Percentiles rank a stretch among this genome's conserved stretches.
These are phyloP conservation scores for Pelagophyceae sp. DNA, from an alignment of 352 stramenopile genomes.

Conservation along the genomic window DNA sequence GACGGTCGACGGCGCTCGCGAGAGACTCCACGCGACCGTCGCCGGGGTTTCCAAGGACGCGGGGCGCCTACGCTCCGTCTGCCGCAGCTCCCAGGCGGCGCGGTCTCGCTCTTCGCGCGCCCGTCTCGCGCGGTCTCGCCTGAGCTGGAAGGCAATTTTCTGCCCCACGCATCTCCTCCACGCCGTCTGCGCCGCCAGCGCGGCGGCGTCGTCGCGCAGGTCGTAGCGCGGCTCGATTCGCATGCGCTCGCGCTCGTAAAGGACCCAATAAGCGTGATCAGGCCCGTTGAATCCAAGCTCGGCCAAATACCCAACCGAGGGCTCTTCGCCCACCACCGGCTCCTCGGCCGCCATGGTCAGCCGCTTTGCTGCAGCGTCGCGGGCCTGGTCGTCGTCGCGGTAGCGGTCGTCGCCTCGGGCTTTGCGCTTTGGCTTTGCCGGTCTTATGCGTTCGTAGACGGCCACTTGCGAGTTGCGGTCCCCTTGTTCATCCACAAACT, in stretches of 20 bases:
- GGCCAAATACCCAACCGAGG: neutral
- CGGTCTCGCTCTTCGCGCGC: neutral
- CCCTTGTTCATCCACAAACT: neutral
- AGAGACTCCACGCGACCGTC: neutral
- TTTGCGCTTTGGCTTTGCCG: neutral
- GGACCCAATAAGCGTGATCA: too few relatives aligned
- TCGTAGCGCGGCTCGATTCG: neutral
- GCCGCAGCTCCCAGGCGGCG: neutral
- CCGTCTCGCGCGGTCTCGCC: neutral
- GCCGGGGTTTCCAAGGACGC: neutral
- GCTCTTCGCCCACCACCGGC: neutral
- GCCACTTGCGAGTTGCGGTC: neutral
- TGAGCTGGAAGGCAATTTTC: neutral
- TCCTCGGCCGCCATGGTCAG: neutral
- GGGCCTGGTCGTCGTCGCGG: slow-evolving; percentile 1
- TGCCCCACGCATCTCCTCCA: neutral
- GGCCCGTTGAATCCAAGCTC: too few relatives aligned
- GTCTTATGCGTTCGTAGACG: neutral
- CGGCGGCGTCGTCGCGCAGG: neutral
- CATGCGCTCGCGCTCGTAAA: neutral
- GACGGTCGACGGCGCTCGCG: neutral
- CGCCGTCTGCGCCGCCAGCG: neutral
- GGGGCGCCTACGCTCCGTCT: neutral
- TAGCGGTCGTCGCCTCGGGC: neutral
- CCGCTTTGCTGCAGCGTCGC: neutral